Evolutionary conservation across 106 monocot genomes (phyloP), one percentile per base, ranked within the genome.

Genomic region (Dioscorea dumetorum): DNA sequence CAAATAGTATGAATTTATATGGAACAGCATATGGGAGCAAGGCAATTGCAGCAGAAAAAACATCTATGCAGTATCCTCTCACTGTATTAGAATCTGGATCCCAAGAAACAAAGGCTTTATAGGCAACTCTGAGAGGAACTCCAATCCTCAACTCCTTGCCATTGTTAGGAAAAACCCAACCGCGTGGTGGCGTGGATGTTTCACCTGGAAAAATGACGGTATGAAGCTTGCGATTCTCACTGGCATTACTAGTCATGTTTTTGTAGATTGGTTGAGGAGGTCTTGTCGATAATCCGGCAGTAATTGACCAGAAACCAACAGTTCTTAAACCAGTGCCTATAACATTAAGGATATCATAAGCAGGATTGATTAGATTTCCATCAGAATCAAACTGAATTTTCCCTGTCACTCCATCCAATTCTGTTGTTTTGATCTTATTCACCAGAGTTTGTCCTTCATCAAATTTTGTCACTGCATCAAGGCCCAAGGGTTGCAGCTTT

Each of bases 311-410:
- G 59, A 76, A 85, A 8, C 92, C 92, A 10, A 93, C 60, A 17
- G 28, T 77, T 33, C 88, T 50, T 7, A 66, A 70, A 15, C 92
- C 92, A 20, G 70, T 83, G 41, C 92, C 92, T 63, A 85, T 41
- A 16, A 93, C 71, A 69, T 88, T 93, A 13, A 88, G 57, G 24
- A 93, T 83, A 64, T 93, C 92, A 73, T 85, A 93, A 24, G 92
- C 79, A 13, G 92, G 92, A 49, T 34, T 75, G 16, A 88, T 60
- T 58, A 88, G 76, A 35, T 85, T 49, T 51, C 73, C 68, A 31
- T 76, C 58, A 4, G 76, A 67, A 75, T 83, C 75, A 61, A 88
- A 93, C 13, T 64, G 62, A 32, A 93, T 24, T 17, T 13, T 68
- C 53, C 92, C 92, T 61, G 85, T 81, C 51, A 81, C 71, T 22